Base-by-base conservation (phyloP, 441 rosid genomes). In the Gossypium laxum region DNA sequence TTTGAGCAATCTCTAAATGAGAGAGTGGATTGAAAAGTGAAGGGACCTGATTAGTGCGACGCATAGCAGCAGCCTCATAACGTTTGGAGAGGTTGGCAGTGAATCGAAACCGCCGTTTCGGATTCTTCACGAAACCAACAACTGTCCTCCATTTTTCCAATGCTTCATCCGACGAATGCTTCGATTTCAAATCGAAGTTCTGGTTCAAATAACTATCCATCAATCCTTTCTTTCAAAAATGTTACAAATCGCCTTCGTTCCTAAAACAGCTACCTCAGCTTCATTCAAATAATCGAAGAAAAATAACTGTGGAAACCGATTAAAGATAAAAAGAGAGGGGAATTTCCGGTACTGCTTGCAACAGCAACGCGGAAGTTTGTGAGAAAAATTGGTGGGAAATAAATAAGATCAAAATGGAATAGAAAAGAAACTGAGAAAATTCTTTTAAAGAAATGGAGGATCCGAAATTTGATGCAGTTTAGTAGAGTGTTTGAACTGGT, bases 21-120 rank as follows among this genome's bases (percentile, higher is more conserved):
- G 7, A 7, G 48, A 19, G 30, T 56, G 58, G 70, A 24, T 47
- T 24, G 4, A 32, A 17, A 76, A 22, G 22, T 32, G 41, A 32
- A 32, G 60, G 18, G 38, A 85, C 98, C 86, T 87, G 91, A 76
- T 89, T 88, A 85, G 89, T 86, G n/a, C 78, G 81, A 0, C 98
- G 95, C 92, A 91, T 89, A 1, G 85, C 92, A 17, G 92, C 97
- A 10, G 88, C 93, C 75, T 88, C 89, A 52, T 74, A 21, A 19
- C 93, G 88, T 69, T 88, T 88, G 73, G 89, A 74, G 73, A 88
- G 86, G 69, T 88, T 88, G 64, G 93, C 93, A 0, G 89, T 86
- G 83, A 86, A 85, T 0, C 93, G 93, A 73, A 86, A 86, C 8
- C 93, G 73, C 7, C 91, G 83, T 75, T 86, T 88, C 1, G 88